Evolutionary conservation across 345 rosid genomes (phyloP).

Genomic region (Gossypium ekmanianum): DNA sequence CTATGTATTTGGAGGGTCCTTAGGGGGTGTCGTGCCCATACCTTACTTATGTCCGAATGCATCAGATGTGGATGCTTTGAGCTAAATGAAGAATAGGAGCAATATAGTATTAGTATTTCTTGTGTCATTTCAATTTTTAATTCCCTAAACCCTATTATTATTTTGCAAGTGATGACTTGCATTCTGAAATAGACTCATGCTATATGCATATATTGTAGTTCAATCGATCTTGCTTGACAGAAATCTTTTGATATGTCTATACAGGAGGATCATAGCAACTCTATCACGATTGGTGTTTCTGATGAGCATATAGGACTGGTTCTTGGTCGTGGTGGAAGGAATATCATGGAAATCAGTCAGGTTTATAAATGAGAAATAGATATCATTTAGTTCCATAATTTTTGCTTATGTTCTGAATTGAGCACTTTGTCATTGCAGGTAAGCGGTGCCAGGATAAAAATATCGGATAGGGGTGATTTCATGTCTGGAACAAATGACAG

Average conservation of each 20-base stretch:
- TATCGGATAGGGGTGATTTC: conserved; percentile 97
- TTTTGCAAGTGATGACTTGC: neutral
- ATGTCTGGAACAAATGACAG: conserved; percentile 87
- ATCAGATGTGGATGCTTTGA: neutral
- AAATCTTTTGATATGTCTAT: conserved; percentile 19
- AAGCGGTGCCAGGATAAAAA: conserved; percentile 90
- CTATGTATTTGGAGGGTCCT: neutral
- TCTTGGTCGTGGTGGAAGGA: conserved; percentile 98
- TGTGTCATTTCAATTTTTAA: neutral
- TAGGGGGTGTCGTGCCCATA: neutral
- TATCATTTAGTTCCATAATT: conserved; percentile 1
- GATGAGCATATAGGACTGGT: conserved; percentile 95
- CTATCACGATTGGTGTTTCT: conserved; percentile 77
- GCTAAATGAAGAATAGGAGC: neutral
- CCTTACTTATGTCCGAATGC: neutral
- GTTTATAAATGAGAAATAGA: conserved; percentile 27
- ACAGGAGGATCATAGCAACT: conserved; percentile 72
- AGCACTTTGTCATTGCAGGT: conserved; percentile 41
- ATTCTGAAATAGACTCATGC: neutral
- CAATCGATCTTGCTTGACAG: conserved; percentile 15
- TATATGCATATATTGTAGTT: neutral
- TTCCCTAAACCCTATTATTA: neutral
- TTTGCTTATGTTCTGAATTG: conserved; percentile 11
- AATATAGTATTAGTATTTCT: neutral
- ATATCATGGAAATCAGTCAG: conserved; percentile 94